Conservation (phyloP, 495 filamentous ascomycete species). For the Cudoniella acicularis region DNA sequence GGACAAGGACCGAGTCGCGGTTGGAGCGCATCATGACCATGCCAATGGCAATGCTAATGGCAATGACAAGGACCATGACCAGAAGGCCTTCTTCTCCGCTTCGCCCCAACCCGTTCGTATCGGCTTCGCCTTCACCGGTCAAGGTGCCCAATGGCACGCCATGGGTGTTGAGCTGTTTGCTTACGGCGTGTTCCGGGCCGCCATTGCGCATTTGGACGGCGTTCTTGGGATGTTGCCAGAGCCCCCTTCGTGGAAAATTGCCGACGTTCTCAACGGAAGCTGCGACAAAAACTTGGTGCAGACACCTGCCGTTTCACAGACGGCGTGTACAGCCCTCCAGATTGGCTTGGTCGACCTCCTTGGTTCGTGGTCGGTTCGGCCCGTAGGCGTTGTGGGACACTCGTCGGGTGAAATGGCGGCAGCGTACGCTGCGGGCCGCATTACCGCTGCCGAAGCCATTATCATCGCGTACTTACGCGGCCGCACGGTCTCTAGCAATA, state of each 20-base stretch:
- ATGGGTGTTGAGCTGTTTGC: conserved; percentile 51
- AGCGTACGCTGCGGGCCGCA: conserved; percentile 46
- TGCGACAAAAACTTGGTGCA: conserved; percentile 30
- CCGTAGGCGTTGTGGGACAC: conserved; percentile 56
- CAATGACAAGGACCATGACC: too few species aligned
- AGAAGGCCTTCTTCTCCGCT: not conserved
- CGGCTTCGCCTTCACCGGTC: conserved; percentile 23
- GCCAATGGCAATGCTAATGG: too few species aligned
- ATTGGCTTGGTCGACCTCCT: conserved; percentile 53
- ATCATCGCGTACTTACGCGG: conserved; percentile 47
- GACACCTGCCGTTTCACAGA: conserved; percentile 44
- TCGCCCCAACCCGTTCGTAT: not conserved
- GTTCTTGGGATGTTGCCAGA: not conserved
- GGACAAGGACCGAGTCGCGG: not conserved
- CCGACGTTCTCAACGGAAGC: not conserved
- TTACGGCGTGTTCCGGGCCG: not conserved
- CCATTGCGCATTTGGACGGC: not conserved
- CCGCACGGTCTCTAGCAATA: not conserved
- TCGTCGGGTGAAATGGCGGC: conserved; percentile 64
- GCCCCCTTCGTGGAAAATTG: not conserved
- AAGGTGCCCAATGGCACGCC: conserved; percentile 45
- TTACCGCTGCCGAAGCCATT: conserved; percentile 50
- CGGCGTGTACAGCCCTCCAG: conserved; percentile 50
- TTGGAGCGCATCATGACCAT: too few species aligned
- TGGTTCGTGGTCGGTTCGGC: conserved; percentile 47